These are phyloP conservation scores for Xanthoconium purpureum DNA, from an alignment of 768 basidiomycete genomes.

Conservation along the genomic window DNA sequence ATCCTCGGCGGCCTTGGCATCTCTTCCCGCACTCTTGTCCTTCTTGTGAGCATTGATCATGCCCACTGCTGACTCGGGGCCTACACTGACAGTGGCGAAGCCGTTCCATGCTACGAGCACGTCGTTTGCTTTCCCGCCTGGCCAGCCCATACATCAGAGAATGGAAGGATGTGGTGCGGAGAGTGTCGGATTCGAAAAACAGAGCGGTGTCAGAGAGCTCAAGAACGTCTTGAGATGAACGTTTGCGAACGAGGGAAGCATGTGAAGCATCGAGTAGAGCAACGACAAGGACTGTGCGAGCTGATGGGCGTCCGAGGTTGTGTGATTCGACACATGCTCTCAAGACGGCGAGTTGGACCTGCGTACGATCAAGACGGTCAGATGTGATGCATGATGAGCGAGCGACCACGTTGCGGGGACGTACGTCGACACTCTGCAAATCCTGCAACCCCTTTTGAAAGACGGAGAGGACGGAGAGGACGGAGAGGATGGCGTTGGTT, in stretches of 20 bases:
- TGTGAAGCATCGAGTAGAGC: slow-evolving; percentile 71
- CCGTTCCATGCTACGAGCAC: slow-evolving; percentile 36
- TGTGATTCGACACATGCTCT: slow-evolving; percentile 68
- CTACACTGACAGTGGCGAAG: slow-evolving; percentile 53
- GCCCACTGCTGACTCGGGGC: slow-evolving; percentile 52
- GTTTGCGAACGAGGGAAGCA: slow-evolving; percentile 57
- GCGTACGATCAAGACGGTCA: neutral
- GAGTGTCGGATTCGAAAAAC: slow-evolving; percentile 62
- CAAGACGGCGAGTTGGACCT: slow-evolving; percentile 75
- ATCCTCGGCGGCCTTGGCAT: slow-evolving; percentile 43
- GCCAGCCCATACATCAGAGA: slow-evolving; percentile 37
- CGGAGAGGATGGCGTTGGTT: no score
- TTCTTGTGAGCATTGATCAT: slow-evolving; percentile 72
- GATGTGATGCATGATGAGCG: neutral
- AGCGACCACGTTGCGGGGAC: slow-evolving; percentile 22
- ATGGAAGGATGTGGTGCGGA: slow-evolving; percentile 70
- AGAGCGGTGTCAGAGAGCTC: slow-evolving; percentile 66
- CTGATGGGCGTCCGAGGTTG: slow-evolving; percentile 57
- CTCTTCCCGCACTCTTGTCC: slow-evolving; percentile 30
- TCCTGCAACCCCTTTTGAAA: slow-evolving; percentile 71
- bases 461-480: slow-evolving; percentile 61
- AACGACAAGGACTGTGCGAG: slow-evolving; percentile 58
- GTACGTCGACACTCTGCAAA: slow-evolving; percentile 57
- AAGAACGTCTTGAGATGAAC: slow-evolving; percentile 63
- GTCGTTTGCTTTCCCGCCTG: slow-evolving; percentile 42